phyloP scores from a whole-genome alignment of 2,329 filamentous ascomycete genomes.

The Coniella vitis region DNA sequence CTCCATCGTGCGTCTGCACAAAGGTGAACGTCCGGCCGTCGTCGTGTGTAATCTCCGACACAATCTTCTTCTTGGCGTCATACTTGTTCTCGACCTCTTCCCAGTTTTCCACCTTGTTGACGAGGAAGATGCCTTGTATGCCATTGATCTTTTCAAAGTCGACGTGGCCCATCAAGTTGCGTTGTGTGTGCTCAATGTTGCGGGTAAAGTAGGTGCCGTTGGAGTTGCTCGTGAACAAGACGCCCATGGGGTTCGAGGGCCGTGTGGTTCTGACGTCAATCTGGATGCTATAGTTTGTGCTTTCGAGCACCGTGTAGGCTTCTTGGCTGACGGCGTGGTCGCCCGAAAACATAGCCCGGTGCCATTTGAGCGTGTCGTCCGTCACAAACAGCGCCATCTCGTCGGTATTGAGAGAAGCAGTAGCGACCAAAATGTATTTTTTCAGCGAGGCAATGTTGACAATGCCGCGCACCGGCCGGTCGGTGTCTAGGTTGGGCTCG shows the following conservation, averaged over 20 bases:
- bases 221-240: constrained; percentile 91
- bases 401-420: constrained; percentile 69
- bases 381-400: constrained; percentile 92
- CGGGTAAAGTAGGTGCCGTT: constrained; percentile 94
- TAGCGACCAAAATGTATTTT: constrained; percentile 78
- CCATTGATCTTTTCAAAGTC: constrained; percentile 92
- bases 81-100: constrained; percentile 58
- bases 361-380: constrained; percentile 77
- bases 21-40: constrained; percentile 81
- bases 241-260: constrained; percentile 67
- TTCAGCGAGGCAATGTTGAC: constrained; percentile 79
- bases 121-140: constrained; percentile 86
- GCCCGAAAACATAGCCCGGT: constrained; percentile 80
- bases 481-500: constrained; percentile 71
- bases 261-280: constrained; percentile 77
- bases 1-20: constrained; percentile 52
- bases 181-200: constrained; percentile 89
- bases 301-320: constrained; percentile 89
- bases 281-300: constrained; percentile 96
- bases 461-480: constrained; percentile 69
- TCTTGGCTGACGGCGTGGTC: constrained; percentile 75
- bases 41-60: constrained; percentile 86
- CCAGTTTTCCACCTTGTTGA: constrained; percentile 85
- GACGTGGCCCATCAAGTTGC: constrained; percentile 66
- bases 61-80: constrained; percentile 56